Base-by-base conservation (phyloP, 495 filamentous ascomycete species). In the Aspergillus sclerotioniger region DNA sequence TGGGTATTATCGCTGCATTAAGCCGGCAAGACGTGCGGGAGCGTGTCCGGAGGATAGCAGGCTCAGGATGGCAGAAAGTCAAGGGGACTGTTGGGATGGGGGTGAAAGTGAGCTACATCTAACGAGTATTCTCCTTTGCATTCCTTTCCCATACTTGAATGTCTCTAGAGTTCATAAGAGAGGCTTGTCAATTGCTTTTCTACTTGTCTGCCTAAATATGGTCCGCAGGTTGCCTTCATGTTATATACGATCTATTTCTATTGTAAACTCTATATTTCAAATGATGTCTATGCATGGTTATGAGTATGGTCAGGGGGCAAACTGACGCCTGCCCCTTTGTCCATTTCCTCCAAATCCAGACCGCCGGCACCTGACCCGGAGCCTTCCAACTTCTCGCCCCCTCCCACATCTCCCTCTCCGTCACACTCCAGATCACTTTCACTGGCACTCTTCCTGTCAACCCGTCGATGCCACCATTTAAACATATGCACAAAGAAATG, bases 31-130 rank as follows among this genome's bases (percentile, higher is more conserved):
- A 87, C 62, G 75, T 96, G 9, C 82, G 91, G 33, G 88, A 96
- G 54, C 83, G 88, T 56, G 67, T 97, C 28, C 76, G 83, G 57
- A 80, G 84, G 57, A 77, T 90, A 32, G 67, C 92, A 43, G 82
- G 82, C 51, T 70, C 80, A 29, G 84, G 85, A 20, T 97, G 92
- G 94, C 82, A 84, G 31, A 98, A 96, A 73, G 76, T 97, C 8
- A 85, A 79, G 60, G 80, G 84, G 35, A 98, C 94, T 0, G 87
- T 93, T 15, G 92, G 93, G 0, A 97, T 98, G 93, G 94, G 95
- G 0, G 90, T 96, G 51, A 98, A 97, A 76, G 92, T 98, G 64
- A 95, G 87, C 73, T 98, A 98, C 77, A 94, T 98, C 54, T 96
- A 60, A 70, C 39, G 28, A 19, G 54, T 54, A 57, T 62, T 48